Evolutionary conservation across 225 moss, liverwort and hornwort genomes (phyloP), one percentile per base, ranked within the genome.

Genomic region (Straminergon stramineum): DNA sequence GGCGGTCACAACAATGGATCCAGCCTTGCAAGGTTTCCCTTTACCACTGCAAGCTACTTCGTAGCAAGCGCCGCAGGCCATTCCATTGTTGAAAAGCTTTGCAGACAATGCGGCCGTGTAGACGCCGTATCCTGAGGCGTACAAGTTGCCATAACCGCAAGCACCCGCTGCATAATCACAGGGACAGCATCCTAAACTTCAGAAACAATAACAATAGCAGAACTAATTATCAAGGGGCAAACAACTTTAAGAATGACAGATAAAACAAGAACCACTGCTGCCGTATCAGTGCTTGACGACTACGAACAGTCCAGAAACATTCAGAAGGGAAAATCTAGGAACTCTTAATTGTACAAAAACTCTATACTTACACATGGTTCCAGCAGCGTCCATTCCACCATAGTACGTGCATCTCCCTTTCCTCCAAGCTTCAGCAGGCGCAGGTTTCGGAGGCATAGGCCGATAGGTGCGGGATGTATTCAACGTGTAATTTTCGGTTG

Each of bases 21-120:
- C 88, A 76, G 85, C 53, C 64, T 85, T 91, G 73, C 94, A 94
- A 67, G 89, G 65, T 11, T 69, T 76, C 14, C 65, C 34, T 57
- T 39, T 89, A 16, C 91, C 91, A 39, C 71, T 76, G 85, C 93
- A 93, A 20, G 87, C 80, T n/a, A 95, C 56, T 84, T 95, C 88
- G 66, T 88, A 93, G 83, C 94, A 95, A 65, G 94, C 94, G 16
- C 93, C 94, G 76, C 93, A 95, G 39, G 93, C 77, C 79, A 92
- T 17, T 84, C 93, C 92, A 45, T 91, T 93, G 77, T 92, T 93
- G 81, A 93, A 95, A 52, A 93, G 86, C 53, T 62, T 83, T 1
- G 93, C 89, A 48, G 93, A 93, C 62, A 95, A 87, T 60, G 93
- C 93, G 24, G 93, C 84, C 21, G 93, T 93, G 26, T 53, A 55